A percentile compares a stretch with the other conserved stretches of the same genome.
Conservation (phyloP, 179 eudicot species). For the Spergularia azorica region DNA sequence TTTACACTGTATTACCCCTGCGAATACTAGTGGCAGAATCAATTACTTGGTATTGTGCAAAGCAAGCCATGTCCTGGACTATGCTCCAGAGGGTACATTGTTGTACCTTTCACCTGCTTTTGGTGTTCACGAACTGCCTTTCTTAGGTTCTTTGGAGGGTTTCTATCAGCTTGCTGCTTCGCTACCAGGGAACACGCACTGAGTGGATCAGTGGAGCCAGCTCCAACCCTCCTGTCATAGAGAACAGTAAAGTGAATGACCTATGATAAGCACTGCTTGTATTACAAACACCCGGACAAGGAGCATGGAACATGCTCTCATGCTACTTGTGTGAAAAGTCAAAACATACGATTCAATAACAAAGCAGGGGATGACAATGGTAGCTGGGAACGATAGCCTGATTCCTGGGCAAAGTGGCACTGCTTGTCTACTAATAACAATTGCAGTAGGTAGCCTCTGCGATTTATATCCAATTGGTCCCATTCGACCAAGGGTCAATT, state of each 20-base stretch:
- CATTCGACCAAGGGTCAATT: too few relatives aligned
- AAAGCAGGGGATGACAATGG: too few relatives aligned
- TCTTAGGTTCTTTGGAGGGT: constrained; percentile 38
- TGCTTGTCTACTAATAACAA: too few relatives aligned
- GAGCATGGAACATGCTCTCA: neutral
- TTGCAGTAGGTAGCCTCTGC: too few relatives aligned
- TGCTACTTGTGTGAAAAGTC: too few relatives aligned
- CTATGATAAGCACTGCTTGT: neutral
- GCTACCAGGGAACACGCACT: constrained; percentile 61
- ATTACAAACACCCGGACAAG: too few relatives aligned
- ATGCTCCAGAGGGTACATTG: constrained; percentile 91
- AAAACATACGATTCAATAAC: too few relatives aligned
- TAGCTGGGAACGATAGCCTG: too few relatives aligned
- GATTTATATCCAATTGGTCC: too few relatives aligned
- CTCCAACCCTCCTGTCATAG: constrained; percentile 72
- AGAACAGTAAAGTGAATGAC: constrained; percentile 2
- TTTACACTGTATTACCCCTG: neutral
- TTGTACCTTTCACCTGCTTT: constrained; percentile 63
- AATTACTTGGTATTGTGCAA: constrained; percentile 59
- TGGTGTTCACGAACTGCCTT: constrained; percentile 72
- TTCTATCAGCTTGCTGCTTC: constrained; percentile 41
- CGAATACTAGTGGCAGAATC: constrained; percentile 19
- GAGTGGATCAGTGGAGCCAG: constrained; percentile 68
- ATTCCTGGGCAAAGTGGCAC: too few relatives aligned
- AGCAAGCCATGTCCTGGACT: constrained; percentile 73